These are phyloP conservation scores for Protostelium mycophagum DNA, from an alignment of 78 protist genomes.

Conservation along the genomic window DNA sequence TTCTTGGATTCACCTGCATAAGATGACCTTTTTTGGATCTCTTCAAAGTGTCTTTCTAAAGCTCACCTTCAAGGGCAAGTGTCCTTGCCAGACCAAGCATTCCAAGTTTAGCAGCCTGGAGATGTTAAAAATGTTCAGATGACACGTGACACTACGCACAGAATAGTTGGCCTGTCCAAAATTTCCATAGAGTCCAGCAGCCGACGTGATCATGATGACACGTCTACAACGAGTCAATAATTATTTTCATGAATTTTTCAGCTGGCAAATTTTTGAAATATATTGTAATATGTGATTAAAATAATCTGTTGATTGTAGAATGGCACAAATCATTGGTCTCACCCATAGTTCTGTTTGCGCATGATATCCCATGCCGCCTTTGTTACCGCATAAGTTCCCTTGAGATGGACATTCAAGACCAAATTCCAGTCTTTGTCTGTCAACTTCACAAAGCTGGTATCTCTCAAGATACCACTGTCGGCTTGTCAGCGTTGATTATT, in stretches of 20 bases:
- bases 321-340: background rate
- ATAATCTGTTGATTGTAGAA: too few relatives aligned
- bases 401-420: constrained; percentile 64
- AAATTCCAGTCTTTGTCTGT: constrained; percentile 78
- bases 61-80: constrained; percentile 72
- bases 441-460: constrained; percentile 65
- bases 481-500: background rate
- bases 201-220: background rate
- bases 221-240: background rate
- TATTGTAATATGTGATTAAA: too few relatives aligned
- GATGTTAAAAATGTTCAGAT: too few relatives aligned
- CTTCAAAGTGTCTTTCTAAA: too few relatives aligned
- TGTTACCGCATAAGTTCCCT: constrained; percentile 70
- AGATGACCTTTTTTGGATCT: too few relatives aligned
- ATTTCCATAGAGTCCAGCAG: constrained; percentile 72
- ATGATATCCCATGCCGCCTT: constrained; percentile 80
- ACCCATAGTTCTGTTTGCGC: constrained; percentile 69
- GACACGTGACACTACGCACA: too few relatives aligned
- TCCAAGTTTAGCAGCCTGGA: constrained; percentile 79
- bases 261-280: too few relatives aligned
- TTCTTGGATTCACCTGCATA: constrained; percentile 22
- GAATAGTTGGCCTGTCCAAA: constrained; percentile 84
- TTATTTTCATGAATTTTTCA: too few relatives aligned
- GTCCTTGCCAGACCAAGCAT: constrained; percentile 68
- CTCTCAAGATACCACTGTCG: constrained; percentile 71